These are phyloP conservation scores for Metschnikowia colocasiae DNA, from an alignment of 805 yeast species.

Conservation along the genomic window DNA sequence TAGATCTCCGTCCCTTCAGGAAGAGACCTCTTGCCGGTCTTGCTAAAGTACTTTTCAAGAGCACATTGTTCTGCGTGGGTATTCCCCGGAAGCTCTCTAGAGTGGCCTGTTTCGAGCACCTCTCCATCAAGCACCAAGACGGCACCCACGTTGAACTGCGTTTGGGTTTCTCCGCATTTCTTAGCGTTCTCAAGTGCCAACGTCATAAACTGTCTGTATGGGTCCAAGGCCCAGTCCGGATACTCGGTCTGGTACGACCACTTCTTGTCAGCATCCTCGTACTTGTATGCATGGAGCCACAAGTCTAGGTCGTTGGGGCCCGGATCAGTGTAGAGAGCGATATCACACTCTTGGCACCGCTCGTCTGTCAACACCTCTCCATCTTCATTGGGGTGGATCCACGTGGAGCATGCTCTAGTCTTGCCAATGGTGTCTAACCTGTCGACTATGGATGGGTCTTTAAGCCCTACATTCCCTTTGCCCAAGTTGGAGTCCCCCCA, in stretches of 20 bases:
- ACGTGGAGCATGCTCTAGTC: conserved; percentile 59
- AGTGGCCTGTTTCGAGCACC: conserved; percentile 76
- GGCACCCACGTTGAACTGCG: conserved; percentile 95
- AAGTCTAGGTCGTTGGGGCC: conserved; percentile 81
- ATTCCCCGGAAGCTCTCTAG: conserved; percentile 89
- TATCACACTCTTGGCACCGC: conserved; percentile 61
- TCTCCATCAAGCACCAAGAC: conserved; percentile 59
- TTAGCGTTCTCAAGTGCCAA: conserved; percentile 74
- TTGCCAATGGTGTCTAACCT: conserved; percentile 68
- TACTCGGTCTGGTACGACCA: conserved; percentile 76
- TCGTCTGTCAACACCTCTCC: conserved; percentile 68
- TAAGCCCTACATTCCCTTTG: conserved; percentile 49
- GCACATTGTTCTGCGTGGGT: conserved; percentile 99
- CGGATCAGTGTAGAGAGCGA: conserved; percentile 79
- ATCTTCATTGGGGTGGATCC: conserved; percentile 53
- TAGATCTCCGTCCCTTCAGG: conserved; percentile 80
- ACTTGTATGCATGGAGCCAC: conserved; percentile 88
- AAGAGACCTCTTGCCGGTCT: conserved; percentile 36
- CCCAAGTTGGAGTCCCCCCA: conserved; percentile 79
- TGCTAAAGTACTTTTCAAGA: conserved; percentile 60
- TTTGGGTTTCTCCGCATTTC: conserved; percentile 74
- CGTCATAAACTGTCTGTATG: conserved; percentile 62
- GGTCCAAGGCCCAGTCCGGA: conserved; percentile 78
- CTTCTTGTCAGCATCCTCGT: conserved; percentile 51
- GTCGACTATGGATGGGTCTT: conserved; percentile 40